Conservation (phyloP, 2,329 filamentous ascomycete species). For the Exophiala spinifera region DNA sequence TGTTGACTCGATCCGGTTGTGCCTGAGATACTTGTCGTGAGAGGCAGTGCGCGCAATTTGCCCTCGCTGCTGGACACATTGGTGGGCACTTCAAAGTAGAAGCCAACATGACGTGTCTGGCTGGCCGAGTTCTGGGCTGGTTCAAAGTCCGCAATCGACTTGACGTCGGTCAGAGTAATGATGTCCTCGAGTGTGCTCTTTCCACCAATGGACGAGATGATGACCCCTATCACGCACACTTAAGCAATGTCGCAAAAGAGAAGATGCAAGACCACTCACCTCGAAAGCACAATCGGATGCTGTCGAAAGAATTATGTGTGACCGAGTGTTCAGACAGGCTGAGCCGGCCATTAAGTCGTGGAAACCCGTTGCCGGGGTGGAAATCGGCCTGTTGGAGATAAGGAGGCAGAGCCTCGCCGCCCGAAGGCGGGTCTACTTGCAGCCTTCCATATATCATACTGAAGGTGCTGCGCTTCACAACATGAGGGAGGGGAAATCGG, state of each 20-base stretch:
- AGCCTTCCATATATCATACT: constrained; percentile 20
- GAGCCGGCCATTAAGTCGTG: constrained; percentile 16
- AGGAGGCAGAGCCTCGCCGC: constrained; percentile 11
- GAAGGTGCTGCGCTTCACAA: not conserved
- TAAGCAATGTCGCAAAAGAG: too few species aligned
- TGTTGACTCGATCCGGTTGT: constrained; percentile 3
- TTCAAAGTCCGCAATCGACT: constrained; percentile 13
- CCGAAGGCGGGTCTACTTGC: constrained; percentile 3
- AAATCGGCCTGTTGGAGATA: not conserved
- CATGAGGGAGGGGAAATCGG: not conserved
- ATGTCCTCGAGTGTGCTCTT: constrained; percentile 18
- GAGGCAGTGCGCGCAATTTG: constrained; percentile 12
- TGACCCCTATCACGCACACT: constrained; percentile 12
- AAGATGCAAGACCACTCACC: constrained; percentile 5
- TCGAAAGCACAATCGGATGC: constrained; percentile 18
- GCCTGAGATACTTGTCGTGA: constrained; percentile 12
- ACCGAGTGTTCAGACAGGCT: constrained; percentile 19
- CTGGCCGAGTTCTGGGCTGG: not conserved
- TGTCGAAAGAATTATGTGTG: constrained; percentile 14
- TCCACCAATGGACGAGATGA: constrained; percentile 17
- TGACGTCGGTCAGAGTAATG: constrained; percentile 25
- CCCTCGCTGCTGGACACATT: not conserved
- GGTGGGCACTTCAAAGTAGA: constrained; percentile 22
- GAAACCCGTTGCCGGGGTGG: not conserved
- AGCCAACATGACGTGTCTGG: constrained; percentile 11